phyloP scores from a whole-genome alignment of 768 basidiomycete species.

The Rhizopogon vesiculosus region DNA sequence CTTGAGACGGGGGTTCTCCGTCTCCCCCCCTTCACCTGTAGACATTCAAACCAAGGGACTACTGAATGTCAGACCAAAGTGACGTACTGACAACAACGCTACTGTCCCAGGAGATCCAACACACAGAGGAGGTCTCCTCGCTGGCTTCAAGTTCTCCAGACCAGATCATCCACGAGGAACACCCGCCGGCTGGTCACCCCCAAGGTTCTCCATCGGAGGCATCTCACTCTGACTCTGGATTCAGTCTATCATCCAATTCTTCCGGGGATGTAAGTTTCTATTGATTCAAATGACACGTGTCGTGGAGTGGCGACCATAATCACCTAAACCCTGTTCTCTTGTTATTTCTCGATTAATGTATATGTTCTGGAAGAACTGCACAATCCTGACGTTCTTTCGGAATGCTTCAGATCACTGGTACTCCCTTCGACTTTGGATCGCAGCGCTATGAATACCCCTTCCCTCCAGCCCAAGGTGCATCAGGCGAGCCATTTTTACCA shows the following conservation, averaged over 20 bases:
- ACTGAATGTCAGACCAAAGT: conserved; percentile 1
- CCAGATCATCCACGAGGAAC: conserved; percentile 1
- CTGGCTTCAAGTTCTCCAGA: not conserved
- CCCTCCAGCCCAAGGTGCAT: conserved; percentile 23
- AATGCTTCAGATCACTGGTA: conserved; percentile 24
- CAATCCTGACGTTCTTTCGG: conserved; percentile 1
- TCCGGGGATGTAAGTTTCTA: conserved; percentile 25
- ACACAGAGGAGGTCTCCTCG: not conserved
- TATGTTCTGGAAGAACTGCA: not conserved
- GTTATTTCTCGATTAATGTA: conserved; percentile 1
- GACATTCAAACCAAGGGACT: not conserved
- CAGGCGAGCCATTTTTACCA: conserved; percentile 21
- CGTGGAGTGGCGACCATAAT: conserved; percentile 1
- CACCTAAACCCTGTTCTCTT: conserved; percentile 3
- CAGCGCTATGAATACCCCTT: conserved; percentile 30
- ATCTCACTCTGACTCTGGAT: conserved; percentile 24
- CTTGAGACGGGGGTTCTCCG: not conserved
- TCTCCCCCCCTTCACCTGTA: not conserved
- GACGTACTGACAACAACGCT: not conserved
- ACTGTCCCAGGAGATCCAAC: not conserved
- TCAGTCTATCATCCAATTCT: conserved; percentile 25
- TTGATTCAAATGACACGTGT: conserved; percentile 1
- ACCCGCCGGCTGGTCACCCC: not conserved
- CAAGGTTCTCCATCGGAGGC: conserved; percentile 11
- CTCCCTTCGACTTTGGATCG: conserved; percentile 28